Evolutionary conservation across 805 yeast species (phyloP).

Genomic region (Metschnikowia picachoensis): DNA sequence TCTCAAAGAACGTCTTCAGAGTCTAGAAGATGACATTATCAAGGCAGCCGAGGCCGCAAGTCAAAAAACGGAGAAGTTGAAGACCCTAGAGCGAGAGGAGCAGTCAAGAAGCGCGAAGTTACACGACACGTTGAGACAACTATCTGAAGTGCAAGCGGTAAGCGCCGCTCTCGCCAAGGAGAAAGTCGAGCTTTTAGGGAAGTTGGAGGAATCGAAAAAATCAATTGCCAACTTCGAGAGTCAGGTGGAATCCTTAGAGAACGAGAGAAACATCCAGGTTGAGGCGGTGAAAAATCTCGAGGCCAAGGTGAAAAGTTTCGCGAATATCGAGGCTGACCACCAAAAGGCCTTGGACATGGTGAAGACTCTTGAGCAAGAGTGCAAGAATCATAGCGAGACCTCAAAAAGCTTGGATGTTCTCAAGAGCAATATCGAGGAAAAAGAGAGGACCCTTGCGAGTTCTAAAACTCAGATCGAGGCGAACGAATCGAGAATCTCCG

Average conservation of each 20-base stretch:
- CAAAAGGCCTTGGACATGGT: slow-evolving; percentile 3
- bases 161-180: slow-evolving; percentile 32
- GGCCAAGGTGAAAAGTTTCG: background rate
- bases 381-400: slow-evolving; percentile 3
- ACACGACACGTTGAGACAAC: slow-evolving; percentile 25
- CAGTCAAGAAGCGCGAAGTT: slow-evolving; percentile 25
- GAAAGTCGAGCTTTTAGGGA: slow-evolving; percentile 23
- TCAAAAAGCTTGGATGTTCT: background rate
- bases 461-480: background rate
- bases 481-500: background rate
- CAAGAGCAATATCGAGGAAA: slow-evolving; percentile 2
- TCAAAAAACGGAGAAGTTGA: slow-evolving; percentile 46
- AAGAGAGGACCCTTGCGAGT: background rate
- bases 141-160: slow-evolving; percentile 28
- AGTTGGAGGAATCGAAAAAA: background rate
- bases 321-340: background rate
- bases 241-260: slow-evolving; percentile 13
- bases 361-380: slow-evolving; percentile 5
- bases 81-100: slow-evolving; percentile 41
- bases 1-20: slow-evolving; percentile 33
- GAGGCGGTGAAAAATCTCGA: slow-evolving; percentile 2
- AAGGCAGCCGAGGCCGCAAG: slow-evolving; percentile 31
- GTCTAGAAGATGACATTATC: slow-evolving; percentile 32
- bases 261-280: slow-evolving; percentile 17
- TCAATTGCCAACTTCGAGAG: background rate